Evolutionary conservation across 1,139 yeast genomes (phyloP).

Genomic region (Eremothecium gossypii): DNA sequence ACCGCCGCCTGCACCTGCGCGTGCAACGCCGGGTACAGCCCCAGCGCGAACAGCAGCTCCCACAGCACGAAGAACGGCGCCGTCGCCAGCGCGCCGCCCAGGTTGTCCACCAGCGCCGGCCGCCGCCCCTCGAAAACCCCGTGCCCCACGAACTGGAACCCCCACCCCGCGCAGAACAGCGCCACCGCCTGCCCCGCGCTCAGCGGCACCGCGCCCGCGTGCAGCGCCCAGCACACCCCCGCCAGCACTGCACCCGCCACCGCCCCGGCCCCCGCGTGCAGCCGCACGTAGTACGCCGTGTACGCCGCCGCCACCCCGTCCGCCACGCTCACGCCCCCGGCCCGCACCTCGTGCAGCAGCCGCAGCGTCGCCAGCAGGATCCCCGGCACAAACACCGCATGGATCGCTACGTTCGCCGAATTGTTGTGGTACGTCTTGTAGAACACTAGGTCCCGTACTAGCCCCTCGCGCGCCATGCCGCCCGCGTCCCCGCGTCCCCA

Average conservation of each 20-base stretch:
- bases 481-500: neutral
- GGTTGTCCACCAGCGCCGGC: conserved; percentile 79
- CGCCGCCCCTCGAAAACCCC: conserved; percentile 71
- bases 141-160: conserved; percentile 85
- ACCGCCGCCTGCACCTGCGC: conserved; percentile 37
- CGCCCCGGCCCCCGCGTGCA: conserved; percentile 37
- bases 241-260: conserved; percentile 34
- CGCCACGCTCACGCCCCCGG: conserved; percentile 30
- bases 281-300: conserved; percentile 36
- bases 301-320: conserved; percentile 32
- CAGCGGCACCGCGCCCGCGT: conserved; percentile 10
- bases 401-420: conserved; percentile 63
- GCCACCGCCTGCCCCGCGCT: conserved; percentile 19
- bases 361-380: conserved; percentile 52
- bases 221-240: conserved; percentile 14
- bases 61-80: conserved; percentile 87
- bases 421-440: conserved; percentile 79
- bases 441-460: conserved; percentile 40
- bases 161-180: conserved; percentile 56
- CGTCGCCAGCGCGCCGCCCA: conserved; percentile 74
- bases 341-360: conserved; percentile 30
- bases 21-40: conserved; percentile 49
- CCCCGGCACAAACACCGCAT: conserved; percentile 69
- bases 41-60: conserved; percentile 63
- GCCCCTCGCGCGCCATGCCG: neutral